Percentiles rank a stretch among this genome's conserved stretches.
phyloP scores from a whole-genome alignment of 306 rosid species.

The Fragaria iinumae region DNA sequence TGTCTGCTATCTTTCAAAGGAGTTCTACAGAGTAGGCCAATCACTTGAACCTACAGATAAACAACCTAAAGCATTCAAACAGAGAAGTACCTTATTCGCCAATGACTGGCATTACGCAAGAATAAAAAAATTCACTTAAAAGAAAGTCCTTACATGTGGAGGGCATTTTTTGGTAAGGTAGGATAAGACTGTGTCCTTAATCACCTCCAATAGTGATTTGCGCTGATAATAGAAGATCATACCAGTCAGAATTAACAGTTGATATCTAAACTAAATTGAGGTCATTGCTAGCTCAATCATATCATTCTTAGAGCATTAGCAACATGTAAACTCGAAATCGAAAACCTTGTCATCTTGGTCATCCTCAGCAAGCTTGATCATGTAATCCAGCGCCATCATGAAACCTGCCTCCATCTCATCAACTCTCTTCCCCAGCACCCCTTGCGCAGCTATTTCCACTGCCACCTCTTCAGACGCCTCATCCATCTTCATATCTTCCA shows the following conservation, averaged over 20 bases:
- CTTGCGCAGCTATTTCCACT: constrained; percentile 95
- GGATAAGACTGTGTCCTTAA: constrained; percentile 89
- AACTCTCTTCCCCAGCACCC: constrained; percentile 92
- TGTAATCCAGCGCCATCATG: constrained; percentile 91
- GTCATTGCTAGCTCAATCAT: neutral
- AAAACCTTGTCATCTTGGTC: constrained; percentile 85
- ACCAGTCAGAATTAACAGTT: neutral
- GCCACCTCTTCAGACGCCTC: constrained; percentile 94
- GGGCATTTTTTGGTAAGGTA: constrained; percentile 85
- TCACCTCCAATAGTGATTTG: constrained; percentile 77
- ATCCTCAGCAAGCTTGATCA: constrained; percentile 77
- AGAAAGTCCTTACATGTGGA: constrained; percentile 66
- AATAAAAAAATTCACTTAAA: constrained; percentile 18
- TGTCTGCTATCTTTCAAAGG: constrained; percentile 84
- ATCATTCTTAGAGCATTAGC: neutral
- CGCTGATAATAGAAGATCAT: constrained; percentile 50
- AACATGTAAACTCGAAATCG: constrained; percentile 3
- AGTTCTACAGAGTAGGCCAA: constrained; percentile 92
- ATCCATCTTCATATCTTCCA: constrained; percentile 82
- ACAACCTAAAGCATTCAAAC: neutral
- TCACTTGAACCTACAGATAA: constrained; percentile 72
- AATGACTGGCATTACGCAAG: neutral
- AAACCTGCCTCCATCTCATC: constrained; percentile 92
- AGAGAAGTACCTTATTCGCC: neutral
- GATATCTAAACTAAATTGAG: too few relatives aligned